Percentiles rank a stretch among this genome's conserved stretches.
Conservation (phyloP, 495 filamentous ascomycete species). For the Hypoxylon lenormandii region DNA sequence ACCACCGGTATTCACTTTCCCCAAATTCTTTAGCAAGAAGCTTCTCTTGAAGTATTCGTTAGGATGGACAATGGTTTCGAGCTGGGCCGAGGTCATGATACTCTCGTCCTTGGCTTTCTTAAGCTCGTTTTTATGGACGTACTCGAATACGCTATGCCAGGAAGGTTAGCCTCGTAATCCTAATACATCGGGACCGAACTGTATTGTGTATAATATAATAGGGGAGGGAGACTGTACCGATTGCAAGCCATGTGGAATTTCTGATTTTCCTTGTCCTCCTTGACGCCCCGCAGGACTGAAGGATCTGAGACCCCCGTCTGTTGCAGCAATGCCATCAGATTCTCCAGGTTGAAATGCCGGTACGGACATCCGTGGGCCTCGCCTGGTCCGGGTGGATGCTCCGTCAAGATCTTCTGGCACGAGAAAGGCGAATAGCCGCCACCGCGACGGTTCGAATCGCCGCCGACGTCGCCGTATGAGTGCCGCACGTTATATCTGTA, state of each 20-base stretch:
- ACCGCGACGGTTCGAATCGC: slow-evolving; percentile 85
- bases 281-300: slow-evolving; percentile 80
- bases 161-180: slow-evolving; percentile 2
- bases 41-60: slow-evolving; percentile 98
- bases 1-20: slow-evolving; percentile 49
- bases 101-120: slow-evolving; percentile 87
- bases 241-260: slow-evolving; percentile 98
- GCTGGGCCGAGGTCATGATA: slow-evolving; percentile 78
- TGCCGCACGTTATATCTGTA: slow-evolving; percentile 97
- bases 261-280: slow-evolving; percentile 86
- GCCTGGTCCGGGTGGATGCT: slow-evolving; percentile 82
- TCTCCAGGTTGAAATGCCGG: slow-evolving; percentile 88
- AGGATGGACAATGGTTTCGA: slow-evolving; percentile 96
- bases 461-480: slow-evolving; percentile 92
- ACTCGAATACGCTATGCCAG: slow-evolving; percentile 79
- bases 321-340: slow-evolving; percentile 79
- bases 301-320: slow-evolving; percentile 79
- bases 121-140: slow-evolving; percentile 84
- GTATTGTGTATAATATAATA: slow-evolving; percentile 2
- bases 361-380: slow-evolving; percentile 96
- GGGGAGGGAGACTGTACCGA: slow-evolving; percentile 57
- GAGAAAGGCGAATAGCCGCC: slow-evolving; percentile 88
- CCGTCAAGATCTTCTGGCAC: slow-evolving; percentile 92
- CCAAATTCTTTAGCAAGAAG: slow-evolving; percentile 83
- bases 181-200: slow-evolving; percentile 8